Percentiles rank a stretch among this genome's conserved stretches.
Evolutionary conservation across 176 grass and related monocot genomes (phyloP).

Genomic region (Cocos nucifera): DNA sequence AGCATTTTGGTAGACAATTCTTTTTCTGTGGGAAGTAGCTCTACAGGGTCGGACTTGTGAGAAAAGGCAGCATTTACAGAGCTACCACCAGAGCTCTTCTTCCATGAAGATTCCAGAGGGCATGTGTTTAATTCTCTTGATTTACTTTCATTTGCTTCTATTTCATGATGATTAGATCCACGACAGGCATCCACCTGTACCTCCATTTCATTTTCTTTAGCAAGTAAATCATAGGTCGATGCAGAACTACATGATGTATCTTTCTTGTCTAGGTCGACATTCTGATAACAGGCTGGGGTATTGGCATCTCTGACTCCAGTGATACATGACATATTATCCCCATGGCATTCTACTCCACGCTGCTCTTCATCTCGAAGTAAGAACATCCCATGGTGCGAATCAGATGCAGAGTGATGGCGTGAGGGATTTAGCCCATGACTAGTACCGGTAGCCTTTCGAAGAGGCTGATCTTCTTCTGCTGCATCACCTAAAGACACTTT

Average conservation of each 20-base stretch:
- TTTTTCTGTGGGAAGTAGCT: slow-evolving; percentile 12
- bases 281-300: background rate
- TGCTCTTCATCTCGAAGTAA: slow-evolving; percentile 18
- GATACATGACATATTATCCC: slow-evolving; percentile 52
- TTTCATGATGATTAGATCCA: background rate
- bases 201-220: slow-evolving; percentile 19
- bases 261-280: slow-evolving; percentile 16
- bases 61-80: slow-evolving; percentile 11
- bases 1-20: background rate
- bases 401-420: background rate
- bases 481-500: slow-evolving; percentile 1
- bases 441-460: background rate
- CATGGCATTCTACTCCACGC: slow-evolving; percentile 27
- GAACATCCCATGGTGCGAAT: slow-evolving; percentile 20
- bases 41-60: slow-evolving; percentile 10
- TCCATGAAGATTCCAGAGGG: slow-evolving; percentile 25
- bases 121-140: slow-evolving; percentile 15
- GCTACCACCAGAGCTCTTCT: slow-evolving; percentile 24
- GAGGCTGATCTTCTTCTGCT: background rate
- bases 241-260: slow-evolving; percentile 36
- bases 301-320: slow-evolving; percentile 28
- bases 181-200: background rate
- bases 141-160: slow-evolving; percentile 6
- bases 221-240: slow-evolving; percentile 35
- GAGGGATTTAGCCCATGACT: background rate